Conservation (phyloP, 352 stramenopile genomes). For the Pythium aristosporum region DNA sequence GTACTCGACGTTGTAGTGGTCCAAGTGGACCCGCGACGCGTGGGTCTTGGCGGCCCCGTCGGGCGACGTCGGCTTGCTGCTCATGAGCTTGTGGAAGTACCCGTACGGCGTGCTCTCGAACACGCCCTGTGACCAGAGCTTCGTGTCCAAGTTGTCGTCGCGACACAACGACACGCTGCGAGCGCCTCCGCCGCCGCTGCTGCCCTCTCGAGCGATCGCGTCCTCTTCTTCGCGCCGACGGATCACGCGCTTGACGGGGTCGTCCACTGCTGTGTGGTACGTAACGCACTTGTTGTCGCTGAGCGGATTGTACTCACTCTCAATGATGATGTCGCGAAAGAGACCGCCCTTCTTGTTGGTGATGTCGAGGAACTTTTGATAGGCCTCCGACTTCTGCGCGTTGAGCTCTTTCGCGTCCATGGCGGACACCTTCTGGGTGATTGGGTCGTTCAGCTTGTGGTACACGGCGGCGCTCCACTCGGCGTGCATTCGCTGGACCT, state of each 20-base stretch:
- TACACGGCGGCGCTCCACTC: slow-evolving; percentile 68
- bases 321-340: slow-evolving; percentile 84
- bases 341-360: slow-evolving; percentile 80
- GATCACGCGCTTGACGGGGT: slow-evolving; percentile 66
- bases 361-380: slow-evolving; percentile 78
- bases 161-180: slow-evolving; percentile 27
- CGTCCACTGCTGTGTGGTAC: slow-evolving; percentile 51
- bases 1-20: slow-evolving; percentile 71
- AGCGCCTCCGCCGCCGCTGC: background rate
- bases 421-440: slow-evolving; percentile 47
- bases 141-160: slow-evolving; percentile 71
- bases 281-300: slow-evolving; percentile 55
- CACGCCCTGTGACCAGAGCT: slow-evolving; percentile 68
- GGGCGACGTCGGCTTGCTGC: slow-evolving; percentile 35
- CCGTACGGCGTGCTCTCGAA: slow-evolving; percentile 81
- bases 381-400: slow-evolving; percentile 52
- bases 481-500: slow-evolving; percentile 72
- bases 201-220: slow-evolving; percentile 49
- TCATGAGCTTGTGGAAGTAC: slow-evolving; percentile 87
- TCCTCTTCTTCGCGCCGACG: slow-evolving; percentile 67
- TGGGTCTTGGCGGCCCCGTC: slow-evolving; percentile 49
- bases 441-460: slow-evolving; percentile 70
- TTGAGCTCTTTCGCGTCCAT: slow-evolving; percentile 49
- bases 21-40: slow-evolving; percentile 59
- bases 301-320: slow-evolving; percentile 84